Percentiles rank a stretch among this genome's conserved stretches.
phyloP scores from a whole-genome alignment of 176 grass and related monocot genomes.

The Secale cereale region DNA sequence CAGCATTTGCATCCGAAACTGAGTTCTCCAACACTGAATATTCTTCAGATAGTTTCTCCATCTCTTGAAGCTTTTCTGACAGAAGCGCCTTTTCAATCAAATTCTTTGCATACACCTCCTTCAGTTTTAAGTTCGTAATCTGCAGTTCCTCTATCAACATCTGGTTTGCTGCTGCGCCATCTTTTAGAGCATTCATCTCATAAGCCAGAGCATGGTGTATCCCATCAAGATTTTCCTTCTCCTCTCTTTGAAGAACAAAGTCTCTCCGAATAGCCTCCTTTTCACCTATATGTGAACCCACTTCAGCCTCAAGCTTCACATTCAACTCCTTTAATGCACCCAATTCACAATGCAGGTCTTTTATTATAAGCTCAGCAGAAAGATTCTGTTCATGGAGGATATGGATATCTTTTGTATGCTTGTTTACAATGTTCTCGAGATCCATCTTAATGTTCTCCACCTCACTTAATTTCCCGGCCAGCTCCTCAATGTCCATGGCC shows the following conservation, averaged over 20 bases:
- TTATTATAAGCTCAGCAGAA: constrained; percentile 41
- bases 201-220: constrained; percentile 40
- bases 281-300: constrained; percentile 59
- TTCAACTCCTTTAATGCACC: constrained; percentile 65
- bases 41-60: constrained; percentile 69
- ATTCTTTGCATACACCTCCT: constrained; percentile 69
- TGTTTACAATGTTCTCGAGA: constrained; percentile 55
- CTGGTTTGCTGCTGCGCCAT: constrained; percentile 18
- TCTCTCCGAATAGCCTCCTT: constrained; percentile 66
- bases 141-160: constrained; percentile 50
- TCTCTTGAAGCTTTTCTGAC: constrained; percentile 55
- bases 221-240: constrained; percentile 57
- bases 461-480: constrained; percentile 48
- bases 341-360: constrained; percentile 49
- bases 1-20: constrained; percentile 60
- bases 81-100: constrained; percentile 66
- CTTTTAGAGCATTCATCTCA: constrained; percentile 41
- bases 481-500: constrained; percentile 36
- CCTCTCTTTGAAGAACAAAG: constrained; percentile 57
- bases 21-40: constrained; percentile 70
- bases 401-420: constrained; percentile 36
- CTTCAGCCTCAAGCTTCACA: constrained; percentile 46
- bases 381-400: constrained; percentile 40
- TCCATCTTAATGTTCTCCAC: constrained; percentile 49
- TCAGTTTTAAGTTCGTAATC: constrained; percentile 60